Percentiles rank a stretch among this genome's conserved stretches.
Conservation (phyloP, 768 basidiomycete genomes). For the Phaeotremella skinneri region DNA sequence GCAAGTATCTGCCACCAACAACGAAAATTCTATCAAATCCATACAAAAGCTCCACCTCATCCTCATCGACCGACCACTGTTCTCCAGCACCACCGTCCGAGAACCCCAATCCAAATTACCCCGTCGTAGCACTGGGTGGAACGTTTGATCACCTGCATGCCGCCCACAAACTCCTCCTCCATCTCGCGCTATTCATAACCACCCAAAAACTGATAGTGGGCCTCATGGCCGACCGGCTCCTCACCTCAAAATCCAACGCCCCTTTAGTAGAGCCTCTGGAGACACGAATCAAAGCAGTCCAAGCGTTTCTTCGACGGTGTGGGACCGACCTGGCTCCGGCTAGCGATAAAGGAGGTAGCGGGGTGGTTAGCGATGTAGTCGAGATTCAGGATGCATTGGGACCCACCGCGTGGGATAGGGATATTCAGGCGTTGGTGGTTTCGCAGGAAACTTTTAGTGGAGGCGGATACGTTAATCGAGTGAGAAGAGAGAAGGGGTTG, state of each 20-base stretch:
- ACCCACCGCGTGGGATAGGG: slow-evolving; percentile 79
- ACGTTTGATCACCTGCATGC: slow-evolving; percentile 98
- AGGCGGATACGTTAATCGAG: slow-evolving; percentile 46
- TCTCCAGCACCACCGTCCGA: not conserved
- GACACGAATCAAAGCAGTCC: slow-evolving; percentile 60
- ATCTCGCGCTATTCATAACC: slow-evolving; percentile 84
- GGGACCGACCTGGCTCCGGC: not conserved
- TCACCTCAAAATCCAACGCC: slow-evolving; percentile 34
- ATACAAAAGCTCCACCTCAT: slow-evolving; percentile 1
- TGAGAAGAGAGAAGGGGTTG: slow-evolving; percentile 61
- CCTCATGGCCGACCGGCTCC: slow-evolving; percentile 52
- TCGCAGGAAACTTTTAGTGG: slow-evolving; percentile 83
- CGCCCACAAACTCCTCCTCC: slow-evolving; percentile 93
- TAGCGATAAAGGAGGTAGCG: not conserved
- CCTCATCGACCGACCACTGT: not conserved
- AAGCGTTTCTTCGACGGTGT: slow-evolving; percentile 60
- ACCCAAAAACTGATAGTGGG: slow-evolving; percentile 80
- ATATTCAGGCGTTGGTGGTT: slow-evolving; percentile 89
- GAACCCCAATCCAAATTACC: slow-evolving; percentile 51
- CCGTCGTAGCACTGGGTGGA: slow-evolving; percentile 83
- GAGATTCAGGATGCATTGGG: slow-evolving; percentile 83
- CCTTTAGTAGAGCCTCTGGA: slow-evolving; percentile 31
- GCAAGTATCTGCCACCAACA: too few species aligned
- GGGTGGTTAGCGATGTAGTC: slow-evolving; percentile 58
- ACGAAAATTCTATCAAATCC: slow-evolving; percentile 12